Evolutionary conservation across 2,329 filamentous ascomycete genomes (phyloP).

Genomic region (Phoma herbarum): DNA sequence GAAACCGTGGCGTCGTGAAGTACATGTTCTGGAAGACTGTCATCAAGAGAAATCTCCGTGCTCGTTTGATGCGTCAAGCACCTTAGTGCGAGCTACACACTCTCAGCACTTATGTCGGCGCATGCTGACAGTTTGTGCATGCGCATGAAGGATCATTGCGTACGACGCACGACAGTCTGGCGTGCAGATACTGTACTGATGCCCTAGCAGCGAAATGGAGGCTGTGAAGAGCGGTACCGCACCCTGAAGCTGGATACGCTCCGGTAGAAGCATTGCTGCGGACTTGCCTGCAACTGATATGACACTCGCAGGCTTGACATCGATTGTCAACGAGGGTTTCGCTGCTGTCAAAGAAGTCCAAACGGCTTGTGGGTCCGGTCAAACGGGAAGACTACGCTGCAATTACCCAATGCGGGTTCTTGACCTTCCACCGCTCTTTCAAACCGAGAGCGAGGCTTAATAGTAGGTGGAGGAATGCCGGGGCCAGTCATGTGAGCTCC

Average conservation of each 20-base stretch:
- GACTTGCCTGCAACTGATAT: neutral
- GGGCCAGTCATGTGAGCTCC: conserved; percentile 35
- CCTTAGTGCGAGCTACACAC: neutral
- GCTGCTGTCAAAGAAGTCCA: conserved; percentile 4
- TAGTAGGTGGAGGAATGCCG: conserved; percentile 18
- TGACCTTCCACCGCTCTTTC: conserved; percentile 37
- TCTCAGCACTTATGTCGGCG: neutral
- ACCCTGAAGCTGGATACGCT: neutral
- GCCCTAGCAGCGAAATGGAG: conserved; percentile 4
- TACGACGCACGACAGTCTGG: conserved; percentile 10
- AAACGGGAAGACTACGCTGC: conserved; percentile 10
- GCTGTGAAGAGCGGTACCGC: neutral
- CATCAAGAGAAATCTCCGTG: conserved; percentile 20
- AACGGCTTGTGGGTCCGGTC: conserved; percentile 14
- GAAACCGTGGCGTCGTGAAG: conserved; percentile 25
- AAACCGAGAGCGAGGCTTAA: conserved; percentile 7
- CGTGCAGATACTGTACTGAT: conserved; percentile 12
- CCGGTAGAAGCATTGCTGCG: neutral
- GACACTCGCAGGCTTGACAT: neutral
- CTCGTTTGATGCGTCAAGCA: conserved; percentile 11
- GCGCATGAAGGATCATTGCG: neutral
- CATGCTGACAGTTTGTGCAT: conserved; percentile 1
- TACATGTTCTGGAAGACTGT: conserved; percentile 26
- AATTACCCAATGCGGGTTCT: neutral
- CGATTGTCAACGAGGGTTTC: neutral